Conservation (phyloP, 345 rosid species). For the Eucalyptus camaldulensis region DNA sequence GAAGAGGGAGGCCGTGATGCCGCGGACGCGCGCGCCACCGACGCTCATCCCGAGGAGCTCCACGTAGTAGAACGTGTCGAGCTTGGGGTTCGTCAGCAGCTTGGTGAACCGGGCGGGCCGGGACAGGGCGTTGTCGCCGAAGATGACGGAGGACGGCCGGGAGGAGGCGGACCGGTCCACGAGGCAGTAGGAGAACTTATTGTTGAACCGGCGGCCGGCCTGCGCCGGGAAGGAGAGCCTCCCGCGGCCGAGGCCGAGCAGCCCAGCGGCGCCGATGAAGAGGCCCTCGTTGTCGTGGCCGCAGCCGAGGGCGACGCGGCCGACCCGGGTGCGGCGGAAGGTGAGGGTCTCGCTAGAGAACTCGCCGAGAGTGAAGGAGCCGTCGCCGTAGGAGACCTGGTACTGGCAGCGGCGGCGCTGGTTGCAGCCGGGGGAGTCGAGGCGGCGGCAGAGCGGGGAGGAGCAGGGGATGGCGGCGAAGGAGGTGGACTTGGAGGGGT, state of each 20-base stretch:
- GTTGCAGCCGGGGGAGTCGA: constrained; percentile 59
- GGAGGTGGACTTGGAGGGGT: constrained; percentile 65
- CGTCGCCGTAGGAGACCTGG: constrained; percentile 90
- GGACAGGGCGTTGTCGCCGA: constrained; percentile 67
- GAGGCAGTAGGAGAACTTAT: constrained; percentile 80
- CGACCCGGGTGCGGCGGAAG: constrained; percentile 54
- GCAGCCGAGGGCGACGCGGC: constrained; percentile 69
- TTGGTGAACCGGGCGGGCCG: constrained; percentile 76
- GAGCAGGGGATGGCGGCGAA: constrained; percentile 47
- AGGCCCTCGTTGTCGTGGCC: constrained; percentile 95
- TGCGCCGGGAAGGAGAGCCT: constrained; percentile 74
- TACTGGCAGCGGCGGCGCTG: constrained; percentile 47
- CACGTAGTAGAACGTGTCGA: constrained; percentile 88
- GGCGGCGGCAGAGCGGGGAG: constrained; percentile 44
- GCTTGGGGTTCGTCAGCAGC: constrained; percentile 60
- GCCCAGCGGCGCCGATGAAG: constrained; percentile 89
- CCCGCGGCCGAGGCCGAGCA: constrained; percentile 88
- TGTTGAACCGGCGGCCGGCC: constrained; percentile 63
- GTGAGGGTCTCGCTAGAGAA: constrained; percentile 84
- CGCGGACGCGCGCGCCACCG: constrained; percentile 68
- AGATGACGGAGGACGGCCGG: constrained; percentile 67
- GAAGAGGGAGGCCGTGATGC: constrained; percentile 60
- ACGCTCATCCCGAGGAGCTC: constrained; percentile 81
- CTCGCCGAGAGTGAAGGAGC: constrained; percentile 81
- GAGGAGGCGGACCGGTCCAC: constrained; percentile 82